Evolutionary conservation across 495 filamentous ascomycete species (phyloP).

Genomic region (Trichoderma asperelloides): DNA sequence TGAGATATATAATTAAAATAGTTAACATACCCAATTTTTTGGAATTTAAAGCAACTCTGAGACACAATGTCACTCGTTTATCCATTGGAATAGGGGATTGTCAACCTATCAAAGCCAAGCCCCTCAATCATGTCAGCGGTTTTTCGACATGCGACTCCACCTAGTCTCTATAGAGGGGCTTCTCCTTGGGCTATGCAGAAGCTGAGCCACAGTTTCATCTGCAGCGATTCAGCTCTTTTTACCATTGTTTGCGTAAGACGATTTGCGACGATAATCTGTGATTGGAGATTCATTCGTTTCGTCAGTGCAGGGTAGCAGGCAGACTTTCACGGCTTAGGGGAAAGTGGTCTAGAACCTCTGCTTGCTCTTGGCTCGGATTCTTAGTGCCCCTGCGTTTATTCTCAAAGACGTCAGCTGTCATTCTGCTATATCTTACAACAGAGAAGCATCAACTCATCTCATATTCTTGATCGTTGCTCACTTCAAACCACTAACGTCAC

Average conservation of each 20-base stretch:
- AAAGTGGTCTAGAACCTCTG: background rate
- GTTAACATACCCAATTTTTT: too few species aligned
- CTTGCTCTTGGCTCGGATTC: background rate
- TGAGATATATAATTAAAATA: too few species aligned
- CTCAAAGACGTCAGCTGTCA: too few species aligned
- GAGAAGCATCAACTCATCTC: too few species aligned
- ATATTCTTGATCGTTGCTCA: too few species aligned
- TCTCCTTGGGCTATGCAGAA: background rate
- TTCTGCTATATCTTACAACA: too few species aligned
- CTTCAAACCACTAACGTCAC: too few species aligned
- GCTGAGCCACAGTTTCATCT: background rate
- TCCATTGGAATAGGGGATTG: background rate
- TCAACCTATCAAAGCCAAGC: background rate
- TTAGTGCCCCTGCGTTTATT: too few species aligned
- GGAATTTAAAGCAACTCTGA: too few species aligned
- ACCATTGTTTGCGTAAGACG: background rate
- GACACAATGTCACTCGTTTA: too few species aligned
- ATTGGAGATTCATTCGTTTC: background rate
- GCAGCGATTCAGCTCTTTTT: background rate
- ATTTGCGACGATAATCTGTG: background rate
- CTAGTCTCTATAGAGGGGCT: background rate
- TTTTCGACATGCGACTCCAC: too few species aligned
- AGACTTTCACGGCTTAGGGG: too few species aligned
- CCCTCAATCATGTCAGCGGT: background rate
- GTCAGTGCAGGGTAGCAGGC: background rate